Evolutionary conservation across 257 asterid species (phyloP).

Genomic region (Rehmannia glutinosa): DNA sequence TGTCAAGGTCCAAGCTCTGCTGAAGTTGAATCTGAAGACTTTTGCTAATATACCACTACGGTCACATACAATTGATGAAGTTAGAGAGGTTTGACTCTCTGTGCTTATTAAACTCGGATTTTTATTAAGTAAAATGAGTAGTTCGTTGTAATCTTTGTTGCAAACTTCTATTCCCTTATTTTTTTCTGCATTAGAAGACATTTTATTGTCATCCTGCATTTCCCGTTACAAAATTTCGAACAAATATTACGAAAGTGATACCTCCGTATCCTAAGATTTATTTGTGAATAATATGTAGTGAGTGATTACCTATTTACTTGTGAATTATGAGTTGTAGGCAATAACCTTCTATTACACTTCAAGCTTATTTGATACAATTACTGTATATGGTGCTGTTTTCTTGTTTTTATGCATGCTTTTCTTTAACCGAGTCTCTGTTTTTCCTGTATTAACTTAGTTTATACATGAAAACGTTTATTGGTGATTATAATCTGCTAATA

Average conservation of each 20-base stretch:
- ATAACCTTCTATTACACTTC: neutral
- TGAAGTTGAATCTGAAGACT: constrained; percentile 74
- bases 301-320: neutral
- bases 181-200: neutral
- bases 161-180: too few relatives aligned
- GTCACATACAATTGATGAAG: constrained; percentile 72
- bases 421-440: neutral
- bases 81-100: constrained; percentile 59
- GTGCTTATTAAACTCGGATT: neutral
- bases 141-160: neutral
- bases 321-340: neutral
- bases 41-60: constrained; percentile 57
- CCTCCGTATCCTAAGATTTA: neutral
- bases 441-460: neutral
- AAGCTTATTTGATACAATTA: neutral
- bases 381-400: neutral
- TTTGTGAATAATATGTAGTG: neutral
- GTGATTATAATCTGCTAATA: constrained; percentile 14
- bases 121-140: neutral
- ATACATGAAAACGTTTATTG: neutral
- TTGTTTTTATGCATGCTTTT: neutral
- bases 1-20: constrained; percentile 78
- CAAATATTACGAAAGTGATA: neutral
- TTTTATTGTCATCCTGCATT: neutral
- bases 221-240: neutral